Evolutionary conservation across 129 eudicot genomes (phyloP).

Genomic region (Helichrysum umbraculigerum): DNA sequence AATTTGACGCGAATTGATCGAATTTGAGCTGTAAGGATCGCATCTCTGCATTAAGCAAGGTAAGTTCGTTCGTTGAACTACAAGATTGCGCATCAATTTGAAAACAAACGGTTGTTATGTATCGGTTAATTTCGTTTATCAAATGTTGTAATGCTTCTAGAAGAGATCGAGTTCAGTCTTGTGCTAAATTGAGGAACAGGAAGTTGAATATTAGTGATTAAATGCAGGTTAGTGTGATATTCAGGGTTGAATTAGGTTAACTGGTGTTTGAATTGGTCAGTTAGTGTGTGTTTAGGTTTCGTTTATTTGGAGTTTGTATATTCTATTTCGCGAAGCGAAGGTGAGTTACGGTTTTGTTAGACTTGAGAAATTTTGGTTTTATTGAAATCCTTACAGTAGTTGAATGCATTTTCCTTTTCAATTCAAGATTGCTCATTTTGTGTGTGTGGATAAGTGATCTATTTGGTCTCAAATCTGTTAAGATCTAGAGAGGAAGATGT

Average conservation of each 20-base stretch:
- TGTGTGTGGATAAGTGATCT: slow-evolving; percentile 6
- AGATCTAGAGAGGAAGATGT: not conserved
- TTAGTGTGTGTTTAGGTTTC: slow-evolving; percentile 9
- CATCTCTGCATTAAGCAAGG: slow-evolving; percentile 30
- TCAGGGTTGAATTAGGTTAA: slow-evolving; percentile 13
- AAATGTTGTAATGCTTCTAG: slow-evolving; percentile 1
- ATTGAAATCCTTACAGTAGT: slow-evolving; percentile 15
- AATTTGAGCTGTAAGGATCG: slow-evolving; percentile 37
- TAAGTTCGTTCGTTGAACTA: slow-evolving; percentile 26
- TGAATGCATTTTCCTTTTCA: not conserved
- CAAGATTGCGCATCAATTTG: slow-evolving; percentile 5
- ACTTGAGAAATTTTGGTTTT: not conserved
- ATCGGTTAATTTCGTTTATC: slow-evolving; percentile 13
- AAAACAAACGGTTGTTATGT: slow-evolving; percentile 6
- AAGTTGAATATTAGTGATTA: slow-evolving; percentile 1
- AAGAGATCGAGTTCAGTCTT: slow-evolving; percentile 28
- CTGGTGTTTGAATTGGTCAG: slow-evolving; percentile 1
- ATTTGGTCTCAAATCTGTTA: not conserved
- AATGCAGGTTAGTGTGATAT: slow-evolving; percentile 16
- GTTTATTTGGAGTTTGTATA: slow-evolving; percentile 7
- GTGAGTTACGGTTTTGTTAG: not conserved
- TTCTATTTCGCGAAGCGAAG: not conserved
- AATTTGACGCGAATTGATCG: slow-evolving; percentile 27
- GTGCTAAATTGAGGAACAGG: slow-evolving; percentile 19
- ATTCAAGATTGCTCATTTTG: slow-evolving; percentile 5